These are phyloP conservation scores for Brassica carinata DNA, from an alignment of 345 rosid species.

Conservation along the genomic window DNA sequence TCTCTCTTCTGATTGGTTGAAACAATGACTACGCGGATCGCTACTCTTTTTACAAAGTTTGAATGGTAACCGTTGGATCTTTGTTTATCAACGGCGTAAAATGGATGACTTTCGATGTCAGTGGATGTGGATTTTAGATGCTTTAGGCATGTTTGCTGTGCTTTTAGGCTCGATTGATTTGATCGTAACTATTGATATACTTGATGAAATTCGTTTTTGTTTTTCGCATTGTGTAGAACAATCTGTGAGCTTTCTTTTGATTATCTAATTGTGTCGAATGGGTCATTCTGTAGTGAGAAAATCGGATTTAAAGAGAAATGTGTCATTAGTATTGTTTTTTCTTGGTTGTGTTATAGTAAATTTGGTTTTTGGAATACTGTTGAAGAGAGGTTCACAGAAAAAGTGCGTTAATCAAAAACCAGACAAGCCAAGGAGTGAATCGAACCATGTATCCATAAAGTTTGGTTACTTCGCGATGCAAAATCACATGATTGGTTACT, in stretches of 20 bases:
- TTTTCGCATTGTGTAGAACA: slow-evolving; percentile 42
- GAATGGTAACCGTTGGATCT: slow-evolving; percentile 62
- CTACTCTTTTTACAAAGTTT: slow-evolving; percentile 36
- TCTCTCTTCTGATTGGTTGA: slow-evolving; percentile 57
- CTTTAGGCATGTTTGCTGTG: slow-evolving; percentile 54
- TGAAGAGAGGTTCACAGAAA: background rate
- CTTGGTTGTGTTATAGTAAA: slow-evolving; percentile 41
- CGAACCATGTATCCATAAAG: background rate
- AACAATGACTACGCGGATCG: slow-evolving; percentile 54
- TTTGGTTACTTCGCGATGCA: background rate
- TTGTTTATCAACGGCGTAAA: slow-evolving; percentile 48
- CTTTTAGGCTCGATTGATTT: slow-evolving; percentile 57
- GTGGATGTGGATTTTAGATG: slow-evolving; percentile 30
- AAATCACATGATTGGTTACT: background rate
- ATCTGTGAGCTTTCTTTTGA: slow-evolving; percentile 52
- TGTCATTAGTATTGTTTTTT: slow-evolving; percentile 55
- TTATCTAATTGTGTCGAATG: background rate
- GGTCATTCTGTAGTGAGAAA: slow-evolving; percentile 22
- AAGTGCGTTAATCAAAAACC: background rate
- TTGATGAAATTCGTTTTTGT: slow-evolving; percentile 33
- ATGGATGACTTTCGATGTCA: background rate
- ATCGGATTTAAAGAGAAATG: slow-evolving; percentile 42
- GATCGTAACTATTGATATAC: slow-evolving; percentile 35
- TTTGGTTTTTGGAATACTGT: slow-evolving; percentile 12
- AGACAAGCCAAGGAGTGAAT: slow-evolving; percentile 21